phyloP scores from a whole-genome alignment of 2,329 filamentous ascomycete species.

The Fusarium solani-melongenae region DNA sequence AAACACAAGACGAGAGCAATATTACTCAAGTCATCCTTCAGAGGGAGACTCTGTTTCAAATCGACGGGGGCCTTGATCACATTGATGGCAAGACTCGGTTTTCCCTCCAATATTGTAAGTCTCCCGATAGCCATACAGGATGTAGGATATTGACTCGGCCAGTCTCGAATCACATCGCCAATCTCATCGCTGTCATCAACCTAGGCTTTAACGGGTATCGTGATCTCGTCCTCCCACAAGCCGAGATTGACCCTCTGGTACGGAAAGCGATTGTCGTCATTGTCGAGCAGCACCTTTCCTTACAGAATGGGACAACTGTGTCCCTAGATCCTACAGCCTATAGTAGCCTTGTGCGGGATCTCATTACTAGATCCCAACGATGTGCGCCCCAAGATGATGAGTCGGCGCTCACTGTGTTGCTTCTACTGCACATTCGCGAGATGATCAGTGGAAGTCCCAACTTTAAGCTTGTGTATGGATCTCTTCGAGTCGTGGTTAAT shows the following conservation, averaged over 20 bases:
- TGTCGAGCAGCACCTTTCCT: slow-evolving; percentile 32
- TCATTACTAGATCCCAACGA: slow-evolving; percentile 27
- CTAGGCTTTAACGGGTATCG: slow-evolving; percentile 39
- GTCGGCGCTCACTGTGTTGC: slow-evolving; percentile 33
- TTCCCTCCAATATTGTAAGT: slow-evolving; percentile 34
- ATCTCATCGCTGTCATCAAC: slow-evolving; percentile 39
- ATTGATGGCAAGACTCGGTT: slow-evolving; percentile 31
- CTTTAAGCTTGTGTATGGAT: slow-evolving; percentile 34
- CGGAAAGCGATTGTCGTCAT: slow-evolving; percentile 35
- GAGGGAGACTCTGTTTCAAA: not conserved
- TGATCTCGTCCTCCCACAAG: slow-evolving; percentile 31
- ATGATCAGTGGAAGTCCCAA: slow-evolving; percentile 41
- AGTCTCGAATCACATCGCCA: slow-evolving; percentile 39
- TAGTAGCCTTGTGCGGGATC: slow-evolving; percentile 22
- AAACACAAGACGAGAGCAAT: not conserved
- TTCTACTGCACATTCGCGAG: slow-evolving; percentile 33
- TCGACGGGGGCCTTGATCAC: slow-evolving; percentile 26
- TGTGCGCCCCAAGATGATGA: slow-evolving; percentile 37
- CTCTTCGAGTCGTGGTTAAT: slow-evolving; percentile 28
- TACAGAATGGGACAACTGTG: slow-evolving; percentile 21
- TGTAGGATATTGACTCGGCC: not conserved
- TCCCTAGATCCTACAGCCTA: slow-evolving; percentile 23
- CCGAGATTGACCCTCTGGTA: slow-evolving; percentile 32
- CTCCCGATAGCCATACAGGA: not conserved
- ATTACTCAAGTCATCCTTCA: not conserved